Percentiles rank a stretch among this genome's conserved stretches.
These are phyloP conservation scores for Scutellaria galericulata DNA, from an alignment of 257 asterid genomes.

Conservation along the genomic window DNA sequence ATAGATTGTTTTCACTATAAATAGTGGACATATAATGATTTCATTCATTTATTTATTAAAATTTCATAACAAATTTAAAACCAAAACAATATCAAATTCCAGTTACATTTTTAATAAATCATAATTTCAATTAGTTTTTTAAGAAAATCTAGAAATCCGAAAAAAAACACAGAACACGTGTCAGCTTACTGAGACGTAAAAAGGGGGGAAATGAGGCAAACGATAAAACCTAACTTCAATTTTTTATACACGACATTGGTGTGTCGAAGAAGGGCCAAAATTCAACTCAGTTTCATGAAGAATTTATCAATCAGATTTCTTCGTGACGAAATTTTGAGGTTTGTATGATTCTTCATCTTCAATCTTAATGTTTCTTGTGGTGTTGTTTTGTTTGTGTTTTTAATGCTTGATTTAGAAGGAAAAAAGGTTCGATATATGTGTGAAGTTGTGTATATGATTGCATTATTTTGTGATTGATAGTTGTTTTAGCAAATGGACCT, in stretches of 20 bases:
- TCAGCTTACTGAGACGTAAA: not conserved
- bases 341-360: not conserved
- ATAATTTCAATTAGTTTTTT: no score
- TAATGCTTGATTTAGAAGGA: not conserved
- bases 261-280: no score
- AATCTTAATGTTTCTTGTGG: not conserved
- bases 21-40: no score
- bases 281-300: not conserved
- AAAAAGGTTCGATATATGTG: not conserved
- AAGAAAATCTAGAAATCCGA: no score
- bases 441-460: not conserved
- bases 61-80: no score
- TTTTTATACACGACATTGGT: not conserved
- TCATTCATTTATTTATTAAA: no score
- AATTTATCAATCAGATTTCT: not conserved
- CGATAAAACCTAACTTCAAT: not conserved
- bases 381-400: not conserved
- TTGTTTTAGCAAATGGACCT: not conserved
- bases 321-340: not conserved
- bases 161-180: not conserved
- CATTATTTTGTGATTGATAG: not conserved
- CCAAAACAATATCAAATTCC: no score
- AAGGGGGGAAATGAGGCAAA: not conserved
- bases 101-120: no score
- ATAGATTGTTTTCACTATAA: no score